phyloP scores from a whole-genome alignment of 2,329 filamentous ascomycete genomes.

The Volutella citrinella region DNA sequence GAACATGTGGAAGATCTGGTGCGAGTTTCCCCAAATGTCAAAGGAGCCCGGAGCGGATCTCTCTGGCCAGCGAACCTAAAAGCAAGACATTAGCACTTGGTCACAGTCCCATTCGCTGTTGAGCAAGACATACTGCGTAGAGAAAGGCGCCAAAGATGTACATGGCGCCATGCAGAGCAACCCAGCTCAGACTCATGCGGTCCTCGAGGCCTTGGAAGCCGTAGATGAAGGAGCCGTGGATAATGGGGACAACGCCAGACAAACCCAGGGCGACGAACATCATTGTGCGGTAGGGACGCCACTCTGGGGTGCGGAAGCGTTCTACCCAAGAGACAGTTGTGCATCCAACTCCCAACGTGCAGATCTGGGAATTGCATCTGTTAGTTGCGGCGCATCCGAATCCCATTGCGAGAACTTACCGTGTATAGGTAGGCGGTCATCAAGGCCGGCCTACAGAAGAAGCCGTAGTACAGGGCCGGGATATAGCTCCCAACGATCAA shows the following conservation, averaged over 20 bases:
- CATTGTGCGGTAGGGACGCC: constrained; percentile 78
- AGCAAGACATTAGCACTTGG: not conserved
- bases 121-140: constrained; percentile 65
- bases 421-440: constrained; percentile 72
- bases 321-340: constrained; percentile 75
- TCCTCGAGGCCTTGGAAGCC: constrained; percentile 64
- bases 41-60: constrained; percentile 72
- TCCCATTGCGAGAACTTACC: no score
- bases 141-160: constrained; percentile 84
- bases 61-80: constrained; percentile 76
- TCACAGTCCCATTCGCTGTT: constrained; percentile 1
- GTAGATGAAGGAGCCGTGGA: constrained; percentile 70
- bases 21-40: constrained; percentile 89
- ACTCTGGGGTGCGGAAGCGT: constrained; percentile 76
- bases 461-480: constrained; percentile 83
- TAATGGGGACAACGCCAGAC: constrained; percentile 77
- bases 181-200: constrained; percentile 77
- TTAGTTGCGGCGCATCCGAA: no score
- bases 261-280: constrained; percentile 90
- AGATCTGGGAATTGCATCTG: no score
- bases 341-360: constrained; percentile 72
- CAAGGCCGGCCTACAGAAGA: constrained; percentile 65
- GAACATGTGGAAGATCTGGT: constrained; percentile 93
- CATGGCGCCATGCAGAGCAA: constrained; percentile 74
- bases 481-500: constrained; percentile 91